Conservation (phyloP, 495 filamentous ascomycete genomes). For the Penicillium subrubescens region DNA sequence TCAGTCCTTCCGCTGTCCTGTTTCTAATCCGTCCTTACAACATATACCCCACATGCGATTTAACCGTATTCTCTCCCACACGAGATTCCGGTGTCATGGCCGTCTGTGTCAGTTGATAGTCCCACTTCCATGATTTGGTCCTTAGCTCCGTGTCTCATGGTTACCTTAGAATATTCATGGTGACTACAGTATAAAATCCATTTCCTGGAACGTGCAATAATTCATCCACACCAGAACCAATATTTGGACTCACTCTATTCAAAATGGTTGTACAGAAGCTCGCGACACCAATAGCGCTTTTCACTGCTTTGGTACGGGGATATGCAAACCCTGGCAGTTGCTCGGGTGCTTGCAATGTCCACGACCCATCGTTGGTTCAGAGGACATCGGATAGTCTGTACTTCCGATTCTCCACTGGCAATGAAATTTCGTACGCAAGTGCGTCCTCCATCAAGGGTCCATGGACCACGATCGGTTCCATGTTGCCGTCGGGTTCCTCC, state of each 20-base stretch:
- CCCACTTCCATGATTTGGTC: conserved; percentile 12
- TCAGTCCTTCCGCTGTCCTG: neutral
- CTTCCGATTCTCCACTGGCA: conserved; percentile 73
- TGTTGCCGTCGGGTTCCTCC: conserved; percentile 58
- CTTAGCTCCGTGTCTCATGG: neutral
- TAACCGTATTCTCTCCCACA: neutral
- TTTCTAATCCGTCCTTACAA: neutral
- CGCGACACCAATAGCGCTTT: conserved; percentile 7
- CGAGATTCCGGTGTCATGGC: neutral
- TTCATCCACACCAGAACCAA: neutral
- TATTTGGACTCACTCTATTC: too few relatives aligned
- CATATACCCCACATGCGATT: neutral
- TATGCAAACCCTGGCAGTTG: conserved; percentile 60
- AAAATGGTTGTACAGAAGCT: conserved; percentile 13
- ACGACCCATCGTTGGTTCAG: conserved; percentile 67
- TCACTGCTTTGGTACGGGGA: conserved; percentile 35
- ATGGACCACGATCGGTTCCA: conserved; percentile 64
- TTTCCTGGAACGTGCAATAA: neutral
- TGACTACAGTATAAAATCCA: neutral
- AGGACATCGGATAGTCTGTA: conserved; percentile 65
- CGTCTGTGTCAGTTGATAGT: neutral
- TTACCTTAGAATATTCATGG: neutral
- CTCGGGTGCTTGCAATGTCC: conserved; percentile 60
- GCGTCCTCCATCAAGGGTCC: conserved; percentile 62
- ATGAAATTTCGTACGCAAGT: conserved; percentile 64